Evolutionary conservation across 345 rosid species (phyloP), one percentile per base, ranked within the genome.

Genomic region (Cardamine chenopodiifolia): DNA sequence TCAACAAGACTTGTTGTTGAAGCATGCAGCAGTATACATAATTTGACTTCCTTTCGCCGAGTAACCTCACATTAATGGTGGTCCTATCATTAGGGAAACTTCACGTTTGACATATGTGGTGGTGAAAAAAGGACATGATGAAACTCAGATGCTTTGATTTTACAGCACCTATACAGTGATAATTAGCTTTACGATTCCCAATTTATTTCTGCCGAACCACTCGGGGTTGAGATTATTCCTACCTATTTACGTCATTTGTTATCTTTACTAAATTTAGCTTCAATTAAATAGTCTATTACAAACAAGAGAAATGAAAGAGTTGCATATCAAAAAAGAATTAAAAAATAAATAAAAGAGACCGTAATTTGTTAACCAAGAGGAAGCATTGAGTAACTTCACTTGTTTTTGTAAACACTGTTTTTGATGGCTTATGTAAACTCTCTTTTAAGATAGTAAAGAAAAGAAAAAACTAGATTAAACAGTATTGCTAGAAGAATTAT

Each of bases 81-180:
- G 74, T 75, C 79, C 74, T 76, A 42, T 31, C 5, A 19, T 12
- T 29, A 49, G 32, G 63, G 54, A 49, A 59, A 26, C 52, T 42
- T 28, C 68, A 68, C 79, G 29, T 68, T 68, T 68, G 18, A 19
- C 62, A 12, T 29, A 39, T 75, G 49, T 68, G 62, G 79, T 66
- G 37, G 26, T 75, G 48, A 28, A 12, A 20, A 52, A 59, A 67
- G 26, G 37, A 39, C 35, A 68, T 28, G 28, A 68, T 28, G 28
- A 50, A 28, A 19, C 2, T 72, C 6, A 66, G 17, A 58, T 67
- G 50, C 42, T 66, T 66, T 74, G 31, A 66, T 13, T 66, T 55
- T 25, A 26, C 50, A 35, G 23, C 50, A 31, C 66, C 8, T 58
- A 66, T 54, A 19, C 37, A 18, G 22, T 56, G 11, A 59, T 55